Evolutionary conservation across 495 filamentous ascomycete genomes (phyloP).

Genomic region (Aspergillus affinis): DNA sequence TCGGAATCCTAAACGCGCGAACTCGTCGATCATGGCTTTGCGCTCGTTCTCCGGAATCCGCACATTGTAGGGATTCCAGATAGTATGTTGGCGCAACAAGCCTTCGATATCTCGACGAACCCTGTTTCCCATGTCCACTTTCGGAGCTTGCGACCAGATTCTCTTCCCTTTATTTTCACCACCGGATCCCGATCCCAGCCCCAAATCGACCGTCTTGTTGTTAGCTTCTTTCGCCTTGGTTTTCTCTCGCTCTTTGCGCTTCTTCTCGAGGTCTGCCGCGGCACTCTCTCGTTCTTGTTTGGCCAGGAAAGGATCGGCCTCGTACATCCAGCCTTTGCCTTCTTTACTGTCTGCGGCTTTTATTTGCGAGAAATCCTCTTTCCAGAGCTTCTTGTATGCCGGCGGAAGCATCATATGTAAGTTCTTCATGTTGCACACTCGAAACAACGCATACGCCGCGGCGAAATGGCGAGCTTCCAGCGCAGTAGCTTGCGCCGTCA

Average conservation of each 20-base stretch:
- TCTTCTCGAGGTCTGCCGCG: slow-evolving; percentile 69
- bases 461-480: slow-evolving; percentile 92
- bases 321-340: slow-evolving; percentile 88
- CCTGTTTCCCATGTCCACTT: slow-evolving; percentile 85
- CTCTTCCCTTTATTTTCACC: slow-evolving; percentile 45
- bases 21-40: slow-evolving; percentile 65
- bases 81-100: slow-evolving; percentile 68
- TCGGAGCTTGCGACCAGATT: slow-evolving; percentile 82
- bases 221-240: slow-evolving; percentile 57
- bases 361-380: slow-evolving; percentile 73
- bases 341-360: slow-evolving; percentile 74
- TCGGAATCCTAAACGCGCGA: slow-evolving; percentile 76
- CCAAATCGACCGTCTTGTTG: slow-evolving; percentile 28
- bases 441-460: slow-evolving; percentile 84
- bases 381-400: slow-evolving; percentile 83
- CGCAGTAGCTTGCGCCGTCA: slow-evolving; percentile 67
- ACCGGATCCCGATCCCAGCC: slow-evolving; percentile 28
- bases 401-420: slow-evolving; percentile 94
- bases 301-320: slow-evolving; percentile 87
- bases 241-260: slow-evolving; percentile 59
- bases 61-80: slow-evolving; percentile 82
- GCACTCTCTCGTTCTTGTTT: slow-evolving; percentile 75
- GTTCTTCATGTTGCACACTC: slow-evolving; percentile 91
- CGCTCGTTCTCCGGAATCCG: slow-evolving; percentile 58
- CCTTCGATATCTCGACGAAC: slow-evolving; percentile 75